These are phyloP conservation scores for Penicillium sp. DNA, from an alignment of 2,329 filamentous ascomycete species.

Conservation along the genomic window DNA sequence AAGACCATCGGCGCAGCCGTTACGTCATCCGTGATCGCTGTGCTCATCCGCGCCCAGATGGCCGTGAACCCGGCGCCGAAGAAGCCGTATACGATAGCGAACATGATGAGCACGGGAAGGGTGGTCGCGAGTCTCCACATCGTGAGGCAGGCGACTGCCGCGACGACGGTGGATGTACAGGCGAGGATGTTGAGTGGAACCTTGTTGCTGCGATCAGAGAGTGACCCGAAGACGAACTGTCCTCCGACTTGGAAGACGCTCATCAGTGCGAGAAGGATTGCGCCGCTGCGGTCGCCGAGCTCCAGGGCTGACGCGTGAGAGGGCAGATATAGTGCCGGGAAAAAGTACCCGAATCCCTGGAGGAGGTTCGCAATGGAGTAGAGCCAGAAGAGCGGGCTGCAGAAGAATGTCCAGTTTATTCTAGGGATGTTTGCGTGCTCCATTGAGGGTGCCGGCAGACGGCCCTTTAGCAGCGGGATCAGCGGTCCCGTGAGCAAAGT, in stretches of 20 bases:
- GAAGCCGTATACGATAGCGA: constrained; percentile 11
- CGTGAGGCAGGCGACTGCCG: neutral
- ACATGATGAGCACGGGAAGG: neutral
- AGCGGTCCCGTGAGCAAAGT: constrained; percentile 29
- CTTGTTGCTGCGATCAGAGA: constrained; percentile 4
- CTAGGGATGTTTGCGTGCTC: neutral
- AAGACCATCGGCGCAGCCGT: neutral
- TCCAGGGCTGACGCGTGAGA: constrained; percentile 4
- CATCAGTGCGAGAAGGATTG: constrained; percentile 8
- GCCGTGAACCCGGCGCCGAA: constrained; percentile 4
- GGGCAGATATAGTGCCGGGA: constrained; percentile 8
- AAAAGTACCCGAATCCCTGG: constrained; percentile 15
- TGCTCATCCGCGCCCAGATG: neutral
- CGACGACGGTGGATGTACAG: neutral
- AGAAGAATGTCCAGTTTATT: neutral
- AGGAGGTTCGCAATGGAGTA: constrained; percentile 7
- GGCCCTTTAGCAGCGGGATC: constrained; percentile 43
- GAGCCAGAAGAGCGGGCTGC: constrained; percentile 11
- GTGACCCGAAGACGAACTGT: constrained; percentile 9
- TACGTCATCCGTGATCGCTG: neutral
- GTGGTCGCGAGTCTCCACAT: constrained; percentile 8
- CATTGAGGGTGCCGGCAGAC: neutral
- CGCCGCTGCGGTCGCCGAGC: neutral
- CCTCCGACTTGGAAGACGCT: constrained; percentile 5
- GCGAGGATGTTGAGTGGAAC: neutral